phyloP scores from a whole-genome alignment of 345 rosid species.

The Carallia pectinifolia region DNA sequence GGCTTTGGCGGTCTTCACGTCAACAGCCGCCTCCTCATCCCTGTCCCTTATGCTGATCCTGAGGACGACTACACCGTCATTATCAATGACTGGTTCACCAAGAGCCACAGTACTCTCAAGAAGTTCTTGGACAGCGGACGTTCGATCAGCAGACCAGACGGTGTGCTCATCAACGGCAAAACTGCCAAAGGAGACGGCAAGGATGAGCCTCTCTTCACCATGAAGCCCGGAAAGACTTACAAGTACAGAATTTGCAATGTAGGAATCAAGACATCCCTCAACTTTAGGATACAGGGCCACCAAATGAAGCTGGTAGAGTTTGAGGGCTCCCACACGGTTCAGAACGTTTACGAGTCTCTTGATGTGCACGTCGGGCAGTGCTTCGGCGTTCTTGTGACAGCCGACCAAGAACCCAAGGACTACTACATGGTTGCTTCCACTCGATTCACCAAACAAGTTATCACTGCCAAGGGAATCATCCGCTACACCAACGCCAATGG shows the following conservation, averaged over 20 bases:
- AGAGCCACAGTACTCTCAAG: slow-evolving; percentile 20
- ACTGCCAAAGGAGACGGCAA: slow-evolving; percentile 16
- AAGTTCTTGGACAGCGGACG: slow-evolving; percentile 30
- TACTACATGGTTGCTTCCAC: slow-evolving; percentile 36
- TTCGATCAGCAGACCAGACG: slow-evolving; percentile 23
- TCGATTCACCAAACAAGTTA: slow-evolving; percentile 27
- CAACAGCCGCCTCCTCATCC: slow-evolving; percentile 34
- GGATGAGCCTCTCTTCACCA: slow-evolving; percentile 30
- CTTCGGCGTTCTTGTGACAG: slow-evolving; percentile 25
- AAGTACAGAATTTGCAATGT: slow-evolving; percentile 34
- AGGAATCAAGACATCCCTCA: slow-evolving; percentile 30
- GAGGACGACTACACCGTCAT: slow-evolving; percentile 37
- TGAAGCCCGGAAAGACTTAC: slow-evolving; percentile 37
- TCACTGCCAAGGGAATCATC: slow-evolving; percentile 21
- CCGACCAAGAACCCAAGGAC: slow-evolving; percentile 30
- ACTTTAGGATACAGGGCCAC: slow-evolving; percentile 36
- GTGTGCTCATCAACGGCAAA: slow-evolving; percentile 33
- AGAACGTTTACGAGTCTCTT: slow-evolving; percentile 27
- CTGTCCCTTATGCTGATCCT: slow-evolving; percentile 31
- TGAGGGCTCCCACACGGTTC: slow-evolving; percentile 37
- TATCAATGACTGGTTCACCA: slow-evolving; percentile 31
- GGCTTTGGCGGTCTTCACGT: slow-evolving; percentile 36
- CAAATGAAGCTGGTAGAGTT: slow-evolving; percentile 32
- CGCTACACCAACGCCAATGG: slow-evolving; percentile 22
- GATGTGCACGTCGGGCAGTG: slow-evolving; percentile 38